Base-by-base conservation (phyloP, 352 stramenopile species). In the Pythium sp. region DNA sequence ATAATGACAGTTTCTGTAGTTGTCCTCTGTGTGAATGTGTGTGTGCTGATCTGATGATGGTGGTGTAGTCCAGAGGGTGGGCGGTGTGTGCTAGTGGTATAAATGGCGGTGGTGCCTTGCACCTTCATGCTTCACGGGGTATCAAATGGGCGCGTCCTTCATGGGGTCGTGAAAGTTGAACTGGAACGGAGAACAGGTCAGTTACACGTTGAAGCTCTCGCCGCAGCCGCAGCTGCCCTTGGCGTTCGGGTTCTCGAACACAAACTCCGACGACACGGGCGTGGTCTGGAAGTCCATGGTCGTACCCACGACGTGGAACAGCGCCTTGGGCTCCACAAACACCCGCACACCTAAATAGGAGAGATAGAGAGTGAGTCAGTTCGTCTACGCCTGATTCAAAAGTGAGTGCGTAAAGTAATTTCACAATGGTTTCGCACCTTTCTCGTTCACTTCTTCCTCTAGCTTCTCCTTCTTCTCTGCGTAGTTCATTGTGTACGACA, bases 401-500 rank as follows among this genome's bases (percentile, higher is more conserved):
- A 58, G 30, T 58, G 24, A 58, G 8, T 2, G n/a, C 12, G 26
- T 18, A 14, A 5, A 46, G 55, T 5, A 62, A 62, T 3, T 3
- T 34, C 14, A 41, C 8, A 28, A 61, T 46, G 22, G 30, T 4
- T 11, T 5, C 64, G 55, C 38, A 94, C 87, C 88, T 70, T 94
- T 93, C 65, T 95, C 90, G 63, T 74, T 81, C 72, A 99, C 96
- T 81, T 97, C 91, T 69, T 98, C 91, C 77, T 99, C 95, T 62
- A 98, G 81, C 56, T 92, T 91, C 58, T 96, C 89, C 69, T 96
- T 94, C 76, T 98, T 96, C 62, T 97, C 93, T 18, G 96, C 97
- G 79, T 99, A 99, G 80, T 99, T 99, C 77, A 99, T 94, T 18
- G 97, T 99, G 80, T 99, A 99, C 32, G 93, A 99, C 24, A 99